Evolutionary conservation across 257 asterid genomes (phyloP).

Genomic region (Ligustrum vulgare): DNA sequence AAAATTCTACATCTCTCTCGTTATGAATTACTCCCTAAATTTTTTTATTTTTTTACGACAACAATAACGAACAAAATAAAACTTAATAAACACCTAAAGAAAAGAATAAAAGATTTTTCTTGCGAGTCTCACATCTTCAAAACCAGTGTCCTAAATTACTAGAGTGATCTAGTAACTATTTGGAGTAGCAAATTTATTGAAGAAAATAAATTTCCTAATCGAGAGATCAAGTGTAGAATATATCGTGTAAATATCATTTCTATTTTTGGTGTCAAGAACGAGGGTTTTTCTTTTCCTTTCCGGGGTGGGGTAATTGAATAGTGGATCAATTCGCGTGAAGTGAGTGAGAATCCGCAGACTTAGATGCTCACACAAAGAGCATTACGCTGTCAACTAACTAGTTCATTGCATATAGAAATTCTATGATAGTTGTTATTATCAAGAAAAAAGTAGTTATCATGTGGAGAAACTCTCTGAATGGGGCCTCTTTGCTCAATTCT

Average conservation of each 20-base stretch:
- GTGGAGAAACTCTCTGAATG: slow-evolving; percentile 23
- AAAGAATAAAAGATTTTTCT: too few species aligned
- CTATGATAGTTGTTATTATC: slow-evolving; percentile 25
- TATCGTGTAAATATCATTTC: too few species aligned
- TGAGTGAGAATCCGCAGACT: slow-evolving; percentile 27
- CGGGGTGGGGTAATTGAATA: neutral
- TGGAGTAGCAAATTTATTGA: neutral
- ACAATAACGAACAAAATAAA: neutral
- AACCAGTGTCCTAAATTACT: neutral
- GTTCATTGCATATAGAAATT: slow-evolving; percentile 38
- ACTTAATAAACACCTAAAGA: too few species aligned
- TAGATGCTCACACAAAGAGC: slow-evolving; percentile 46
- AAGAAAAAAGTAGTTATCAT: neutral
- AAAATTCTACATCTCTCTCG: too few species aligned
- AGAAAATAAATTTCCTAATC: too few species aligned
- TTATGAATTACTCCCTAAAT: too few species aligned
- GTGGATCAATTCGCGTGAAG: neutral
- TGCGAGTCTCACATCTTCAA: neutral
- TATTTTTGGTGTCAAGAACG: too few species aligned
- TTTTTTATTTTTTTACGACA: neutral
- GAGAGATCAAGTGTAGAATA: too few species aligned
- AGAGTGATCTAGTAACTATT: neutral
- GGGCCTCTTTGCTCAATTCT: neutral
- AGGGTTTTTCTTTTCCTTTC: too few species aligned
- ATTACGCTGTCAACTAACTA: slow-evolving; percentile 16